Evolutionary conservation across 2,329 filamentous ascomycete species (phyloP).

Genomic region (Coniella lustricola): DNA sequence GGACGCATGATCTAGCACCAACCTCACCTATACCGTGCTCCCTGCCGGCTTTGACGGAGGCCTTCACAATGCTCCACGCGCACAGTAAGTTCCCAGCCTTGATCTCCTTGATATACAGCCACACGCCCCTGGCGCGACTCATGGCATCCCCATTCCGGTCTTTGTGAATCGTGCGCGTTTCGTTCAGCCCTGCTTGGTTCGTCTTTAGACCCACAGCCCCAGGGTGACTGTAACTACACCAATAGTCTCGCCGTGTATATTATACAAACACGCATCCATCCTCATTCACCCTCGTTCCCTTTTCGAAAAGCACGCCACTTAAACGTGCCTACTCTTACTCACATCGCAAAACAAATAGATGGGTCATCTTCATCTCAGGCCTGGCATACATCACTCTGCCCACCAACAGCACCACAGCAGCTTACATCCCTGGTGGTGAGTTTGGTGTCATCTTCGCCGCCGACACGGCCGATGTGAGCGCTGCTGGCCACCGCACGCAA

Average conservation of each 20-base stretch:
- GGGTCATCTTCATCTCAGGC: slow-evolving; percentile 31
- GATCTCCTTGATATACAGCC: too few species aligned
- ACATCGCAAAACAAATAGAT: slow-evolving; percentile 19
- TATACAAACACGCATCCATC: not conserved
- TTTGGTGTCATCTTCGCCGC: slow-evolving; percentile 35
- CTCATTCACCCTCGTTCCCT: not conserved
- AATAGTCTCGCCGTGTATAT: too few species aligned
- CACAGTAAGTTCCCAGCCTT: slow-evolving; percentile 28
- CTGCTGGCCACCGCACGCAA: slow-evolving; percentile 31
- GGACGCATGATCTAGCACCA: slow-evolving; percentile 17
- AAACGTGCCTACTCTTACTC: too few species aligned
- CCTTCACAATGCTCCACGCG: slow-evolving; percentile 33
- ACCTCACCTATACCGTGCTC: slow-evolving; percentile 29
- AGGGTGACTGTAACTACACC: too few species aligned
- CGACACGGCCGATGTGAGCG: slow-evolving; percentile 33
- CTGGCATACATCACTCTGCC: slow-evolving; percentile 35
- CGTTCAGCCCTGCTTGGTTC: too few species aligned
- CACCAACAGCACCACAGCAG: slow-evolving; percentile 25
- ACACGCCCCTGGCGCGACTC: too few species aligned
- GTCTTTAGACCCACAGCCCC: too few species aligned
- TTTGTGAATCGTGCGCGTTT: too few species aligned
- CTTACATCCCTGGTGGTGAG: slow-evolving; percentile 30
- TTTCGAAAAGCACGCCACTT: too few species aligned
- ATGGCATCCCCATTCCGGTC: too few species aligned
- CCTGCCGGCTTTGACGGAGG: slow-evolving; percentile 32